phyloP scores from a whole-genome alignment of 129 eudicot species.

The Mikania micrantha region DNA sequence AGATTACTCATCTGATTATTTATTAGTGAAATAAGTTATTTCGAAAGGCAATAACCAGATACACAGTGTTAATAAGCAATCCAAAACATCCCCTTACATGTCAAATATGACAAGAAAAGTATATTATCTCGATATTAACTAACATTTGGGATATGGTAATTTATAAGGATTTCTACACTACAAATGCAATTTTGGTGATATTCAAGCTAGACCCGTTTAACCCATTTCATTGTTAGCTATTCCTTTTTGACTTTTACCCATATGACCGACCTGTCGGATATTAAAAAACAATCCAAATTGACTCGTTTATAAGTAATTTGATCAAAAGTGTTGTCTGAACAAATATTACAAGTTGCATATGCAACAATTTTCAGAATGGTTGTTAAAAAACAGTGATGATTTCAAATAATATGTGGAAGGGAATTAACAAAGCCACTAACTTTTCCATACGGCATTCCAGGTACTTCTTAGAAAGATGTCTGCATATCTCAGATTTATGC shows the following conservation, averaged over 20 bases:
- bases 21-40: background rate
- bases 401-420: background rate
- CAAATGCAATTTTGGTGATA: background rate
- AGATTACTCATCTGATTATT: background rate
- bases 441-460: slow-evolving; percentile 87
- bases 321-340: background rate
- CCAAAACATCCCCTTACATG: background rate
- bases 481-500: slow-evolving; percentile 80
- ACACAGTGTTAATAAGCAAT: background rate
- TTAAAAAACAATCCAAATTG: background rate
- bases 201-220: background rate
- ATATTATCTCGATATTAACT: background rate
- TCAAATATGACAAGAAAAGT: background rate
- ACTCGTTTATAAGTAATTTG: background rate
- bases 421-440: slow-evolving; percentile 38
- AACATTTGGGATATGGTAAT: background rate
- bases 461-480: slow-evolving; percentile 70
- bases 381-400: background rate
- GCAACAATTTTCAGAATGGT: background rate
- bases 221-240: background rate
- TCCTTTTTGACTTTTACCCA: no score
- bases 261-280: no score
- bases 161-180: background rate
- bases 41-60: background rate
- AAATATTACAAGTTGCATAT: background rate